phyloP scores from a whole-genome alignment of 345 rosid genomes.

The Mercurialis annua region DNA sequence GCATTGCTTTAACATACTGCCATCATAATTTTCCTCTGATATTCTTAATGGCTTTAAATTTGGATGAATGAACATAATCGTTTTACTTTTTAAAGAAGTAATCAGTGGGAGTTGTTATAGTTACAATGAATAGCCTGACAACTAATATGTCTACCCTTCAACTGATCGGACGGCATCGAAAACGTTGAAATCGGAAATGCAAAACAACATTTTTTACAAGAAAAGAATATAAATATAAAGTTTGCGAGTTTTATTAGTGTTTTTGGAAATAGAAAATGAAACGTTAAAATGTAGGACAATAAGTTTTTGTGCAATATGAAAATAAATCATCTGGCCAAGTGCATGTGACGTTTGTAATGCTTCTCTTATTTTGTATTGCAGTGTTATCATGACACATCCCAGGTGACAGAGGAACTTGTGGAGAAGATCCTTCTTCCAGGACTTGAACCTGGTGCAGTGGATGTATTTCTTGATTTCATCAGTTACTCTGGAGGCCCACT shows the following conservation, averaged over 20 bases:
- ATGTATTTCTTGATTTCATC: conserved; percentile 84
- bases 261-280: neutral
- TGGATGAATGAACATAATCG: neutral
- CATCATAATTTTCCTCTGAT: neutral
- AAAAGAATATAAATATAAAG: too few relatives aligned
- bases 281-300: neutral
- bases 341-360: neutral
- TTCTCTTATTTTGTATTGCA: conserved; percentile 30
- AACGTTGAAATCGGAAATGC: too few relatives aligned
- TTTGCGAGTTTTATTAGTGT: too few relatives aligned
- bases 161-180: too few relatives aligned
- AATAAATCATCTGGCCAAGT: neutral
- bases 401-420: conserved; percentile 88
- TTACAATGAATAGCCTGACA: neutral
- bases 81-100: neutral
- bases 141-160: too few relatives aligned
- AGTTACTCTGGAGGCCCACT: conserved; percentile 92
- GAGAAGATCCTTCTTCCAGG: conserved; percentile 82
- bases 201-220: too few relatives aligned
- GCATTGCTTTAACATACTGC: neutral
- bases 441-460: conserved; percentile 83
- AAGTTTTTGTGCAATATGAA: too few relatives aligned
- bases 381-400: conserved; percentile 79
- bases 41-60: neutral
- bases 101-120: neutral